Base-by-base conservation (phyloP, 495 filamentous ascomycete genomes). In the Lineolata rhizophorae region DNA sequence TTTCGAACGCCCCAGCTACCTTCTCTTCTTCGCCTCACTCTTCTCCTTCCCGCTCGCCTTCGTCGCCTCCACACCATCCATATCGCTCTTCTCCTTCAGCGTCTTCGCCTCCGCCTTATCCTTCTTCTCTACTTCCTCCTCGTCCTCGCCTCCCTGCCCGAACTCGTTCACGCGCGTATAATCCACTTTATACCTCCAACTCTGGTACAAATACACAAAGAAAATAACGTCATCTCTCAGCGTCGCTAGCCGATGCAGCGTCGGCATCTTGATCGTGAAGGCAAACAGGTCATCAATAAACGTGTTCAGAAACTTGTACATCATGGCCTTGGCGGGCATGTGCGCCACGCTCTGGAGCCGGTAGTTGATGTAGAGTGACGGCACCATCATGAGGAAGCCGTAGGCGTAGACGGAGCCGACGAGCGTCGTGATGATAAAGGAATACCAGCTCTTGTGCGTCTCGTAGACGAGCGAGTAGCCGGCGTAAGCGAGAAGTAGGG, bases 341-440 rank as follows among this genome's bases (percentile, higher is more conserved):
- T 97, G 87, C 19, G 87, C 87, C 25, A 97, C 83, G 38, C 70
- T 78, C 69, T 95, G 87, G 40, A 97, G 65, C 5, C 85, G 67
- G 58, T 97, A 97, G 61, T 97, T 97, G 68, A 97, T 97, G 52
- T 95, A 97, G 34, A 97, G 60, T 36, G 69, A 76, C 18, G 87
- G 87, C 12, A 97, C 80, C 87, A 97, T 95, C 90, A 97, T 95
- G 37, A 97, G 54, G 60, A 97, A 97, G 5, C 87, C 87, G 45
- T 97, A 97, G 1, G 87, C 85, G 49, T 97, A 97, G 20, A 97
- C 87, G 29, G 76, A 84, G 4, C 87, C 87, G 11, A 97, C 87
- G 2, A 95, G 70, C 0, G 87, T 93, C 19, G 90, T 67, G 39
- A 80, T 76, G 51, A 90, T 61, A 55, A 81, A 97, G 13, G 72